Evolutionary conservation across 2,329 filamentous ascomycete species (phyloP).

Genomic region (Nigrospora oryzae): DNA sequence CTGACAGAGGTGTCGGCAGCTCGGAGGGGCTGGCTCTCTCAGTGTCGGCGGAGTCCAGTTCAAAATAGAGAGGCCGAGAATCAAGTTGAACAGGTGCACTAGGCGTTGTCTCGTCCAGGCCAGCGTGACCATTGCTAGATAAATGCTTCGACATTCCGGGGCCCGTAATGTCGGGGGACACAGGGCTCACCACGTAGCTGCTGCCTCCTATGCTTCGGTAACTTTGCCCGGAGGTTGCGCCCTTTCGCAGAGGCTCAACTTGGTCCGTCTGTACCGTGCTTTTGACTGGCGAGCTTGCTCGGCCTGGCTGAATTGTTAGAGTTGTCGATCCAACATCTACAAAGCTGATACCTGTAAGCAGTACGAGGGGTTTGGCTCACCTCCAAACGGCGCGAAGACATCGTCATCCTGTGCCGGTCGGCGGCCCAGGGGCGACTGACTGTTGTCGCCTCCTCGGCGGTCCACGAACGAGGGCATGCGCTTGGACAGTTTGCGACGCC

Average conservation of each 20-base stretch:
- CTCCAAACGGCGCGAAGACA: slow-evolving; percentile 36
- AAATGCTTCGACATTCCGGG: not conserved
- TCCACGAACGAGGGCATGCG: slow-evolving; percentile 7
- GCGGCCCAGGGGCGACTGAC: not conserved
- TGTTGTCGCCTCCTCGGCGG: slow-evolving; percentile 1
- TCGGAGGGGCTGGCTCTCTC: not conserved
- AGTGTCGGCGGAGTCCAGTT: slow-evolving; percentile 11
- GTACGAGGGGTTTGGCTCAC: slow-evolving; percentile 16
- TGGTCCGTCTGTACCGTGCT: not conserved
- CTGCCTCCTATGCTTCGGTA: not conserved
- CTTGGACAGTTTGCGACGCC: slow-evolving; percentile 8
- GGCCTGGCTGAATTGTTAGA: not conserved
- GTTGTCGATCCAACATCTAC: no score
- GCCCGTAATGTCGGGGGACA: slow-evolving; percentile 1
- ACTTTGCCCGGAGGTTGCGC: not conserved
- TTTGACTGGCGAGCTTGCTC: not conserved
- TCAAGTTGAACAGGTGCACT: slow-evolving; percentile 1
- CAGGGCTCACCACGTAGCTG: slow-evolving; percentile 1
- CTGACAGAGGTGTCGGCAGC: not conserved
- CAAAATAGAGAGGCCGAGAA: slow-evolving; percentile 6
- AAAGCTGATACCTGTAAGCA: no score
- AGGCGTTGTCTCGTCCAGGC: not conserved
- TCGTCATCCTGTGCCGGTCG: slow-evolving; percentile 15
- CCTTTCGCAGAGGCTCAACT: not conserved
- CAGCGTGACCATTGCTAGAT: not conserved